Base-by-base conservation (phyloP, 2,329 filamentous ascomycete genomes). In the Monosporascus sp. region DNA sequence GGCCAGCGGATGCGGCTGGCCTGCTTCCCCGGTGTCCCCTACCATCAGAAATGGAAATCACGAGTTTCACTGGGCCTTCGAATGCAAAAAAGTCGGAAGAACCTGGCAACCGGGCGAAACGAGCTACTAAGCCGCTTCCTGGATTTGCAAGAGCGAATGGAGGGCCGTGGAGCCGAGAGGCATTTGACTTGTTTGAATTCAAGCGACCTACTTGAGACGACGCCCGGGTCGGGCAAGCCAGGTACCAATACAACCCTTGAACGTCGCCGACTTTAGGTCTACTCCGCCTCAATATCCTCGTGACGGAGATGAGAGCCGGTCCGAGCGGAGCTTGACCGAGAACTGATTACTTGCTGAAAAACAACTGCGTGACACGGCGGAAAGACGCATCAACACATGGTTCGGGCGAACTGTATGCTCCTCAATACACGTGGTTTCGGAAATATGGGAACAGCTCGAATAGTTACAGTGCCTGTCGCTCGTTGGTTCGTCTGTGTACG, bases 121-220 rank as follows among this genome's bases (percentile, higher is more conserved):
- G 49, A 52, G 43, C 47, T 37, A 36, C 49, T 36, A 51, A 57
- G 58, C 55, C 55, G n/a, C 63, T 77, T 54, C 72, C 74, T 9
- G 73, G 72, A 2, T 79, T 80, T 53, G 69, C 69, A 2, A 77
- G 72, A 61, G 77, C 74, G 3, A 81, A 79, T 59, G 72, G 80
- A 17, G 85, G 85, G 3, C 81, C 86, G 0, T 89, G 86, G 86
- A 88, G 84, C 60, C 78, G 76, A 24, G 86, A 89, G 63, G 85
- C 86, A 1, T 76, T 81, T 58, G 86, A 89, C 65, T 63, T 89
- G 47, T 79, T 89, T 57, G 83, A 81, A 38, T 79, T 74, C 62
- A 82, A 77, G 62, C 75, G 81, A 48, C 86, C 85, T 66, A 17
- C 66, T 41, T 62, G 56, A 53, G 20, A 44, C 20, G 7, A 41